A percentile compares a stretch with the other conserved stretches of the same genome.
phyloP scores from a whole-genome alignment of 1,139 yeast species.

The Diutina rugosa region DNA sequence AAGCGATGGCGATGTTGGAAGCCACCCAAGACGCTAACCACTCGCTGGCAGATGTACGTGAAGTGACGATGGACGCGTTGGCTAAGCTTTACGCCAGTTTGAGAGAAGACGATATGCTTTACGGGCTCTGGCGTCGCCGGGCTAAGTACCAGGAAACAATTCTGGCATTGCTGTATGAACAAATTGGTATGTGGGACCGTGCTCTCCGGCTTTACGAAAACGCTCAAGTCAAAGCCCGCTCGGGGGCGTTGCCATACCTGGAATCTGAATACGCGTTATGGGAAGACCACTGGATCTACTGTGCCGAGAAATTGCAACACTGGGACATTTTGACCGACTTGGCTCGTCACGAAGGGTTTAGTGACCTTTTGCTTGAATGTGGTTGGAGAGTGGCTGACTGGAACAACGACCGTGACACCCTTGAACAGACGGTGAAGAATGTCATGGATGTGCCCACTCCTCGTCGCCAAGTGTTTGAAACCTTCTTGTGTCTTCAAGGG shows the following conservation, averaged over 20 bases:
- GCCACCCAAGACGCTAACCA: slow-evolving; percentile 57
- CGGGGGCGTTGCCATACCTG: slow-evolving; percentile 91
- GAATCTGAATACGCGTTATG: slow-evolving; percentile 92
- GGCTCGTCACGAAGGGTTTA: slow-evolving; percentile 96
- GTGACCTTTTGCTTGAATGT: slow-evolving; percentile 87
- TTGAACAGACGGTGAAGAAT: slow-evolving; percentile 87
- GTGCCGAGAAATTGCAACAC: slow-evolving; percentile 94
- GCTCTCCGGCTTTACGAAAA: slow-evolving; percentile 91
- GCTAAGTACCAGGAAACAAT: slow-evolving; percentile 91
- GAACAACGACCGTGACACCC: slow-evolving; percentile 89
- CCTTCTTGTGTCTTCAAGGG: slow-evolving; percentile 85
- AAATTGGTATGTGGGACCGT: slow-evolving; percentile 88
- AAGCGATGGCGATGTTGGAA: slow-evolving; percentile 73
- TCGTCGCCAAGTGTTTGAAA: slow-evolving; percentile 87
- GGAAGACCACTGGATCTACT: slow-evolving; percentile 98
- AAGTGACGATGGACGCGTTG: slow-evolving; percentile 81
- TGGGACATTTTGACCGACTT: slow-evolving; percentile 96
- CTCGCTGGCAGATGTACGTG: slow-evolving; percentile 55
- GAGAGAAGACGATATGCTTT: slow-evolving; percentile 93
- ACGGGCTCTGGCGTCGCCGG: slow-evolving; percentile 93
- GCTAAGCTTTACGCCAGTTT: slow-evolving; percentile 79
- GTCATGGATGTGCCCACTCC: slow-evolving; percentile 99
- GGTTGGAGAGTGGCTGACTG: slow-evolving; percentile 99
- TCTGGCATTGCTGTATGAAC: slow-evolving; percentile 87
- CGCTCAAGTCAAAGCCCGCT: slow-evolving; percentile 95